Conservation (phyloP, 179 eudicot genomes). For the Camellia oleifera region DNA sequence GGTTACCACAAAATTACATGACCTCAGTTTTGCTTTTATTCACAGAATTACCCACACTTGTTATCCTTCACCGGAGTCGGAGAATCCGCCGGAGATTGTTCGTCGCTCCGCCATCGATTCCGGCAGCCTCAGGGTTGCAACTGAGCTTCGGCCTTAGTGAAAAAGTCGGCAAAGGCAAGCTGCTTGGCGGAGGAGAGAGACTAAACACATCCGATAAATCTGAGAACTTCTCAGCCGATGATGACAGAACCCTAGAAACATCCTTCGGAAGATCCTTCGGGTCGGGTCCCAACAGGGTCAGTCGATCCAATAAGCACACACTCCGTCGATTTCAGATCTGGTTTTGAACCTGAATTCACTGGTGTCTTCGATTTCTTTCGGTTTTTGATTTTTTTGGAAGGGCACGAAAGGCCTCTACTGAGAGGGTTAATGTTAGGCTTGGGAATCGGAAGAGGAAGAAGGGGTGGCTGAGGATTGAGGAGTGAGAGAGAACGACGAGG, state of each 20-base stretch:
- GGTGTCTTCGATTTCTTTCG: constrained; percentile 22
- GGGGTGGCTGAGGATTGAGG: constrained; percentile 32
- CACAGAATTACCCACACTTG: not conserved
- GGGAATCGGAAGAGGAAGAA: constrained; percentile 35
- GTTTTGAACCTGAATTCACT: not conserved
- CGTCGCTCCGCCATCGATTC: constrained; percentile 39
- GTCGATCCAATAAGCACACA: not conserved
- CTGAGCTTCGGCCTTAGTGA: constrained; percentile 41
- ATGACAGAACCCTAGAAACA: constrained; percentile 7
- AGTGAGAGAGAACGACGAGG: constrained; percentile 18
- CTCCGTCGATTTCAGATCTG: not conserved
- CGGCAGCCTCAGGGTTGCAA: constrained; percentile 40
- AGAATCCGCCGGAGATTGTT: constrained; percentile 48
- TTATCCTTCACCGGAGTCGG: constrained; percentile 33
- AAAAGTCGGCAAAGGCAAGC: constrained; percentile 70
- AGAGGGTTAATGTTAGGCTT: constrained; percentile 10
- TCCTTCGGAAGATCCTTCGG: constrained; percentile 22
- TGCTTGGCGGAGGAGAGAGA: constrained; percentile 65
- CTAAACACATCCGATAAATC: constrained; percentile 22
- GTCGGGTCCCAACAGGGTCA: constrained; percentile 19
- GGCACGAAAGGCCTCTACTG: constrained; percentile 14
- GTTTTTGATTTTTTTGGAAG: constrained; percentile 23
- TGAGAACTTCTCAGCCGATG: constrained; percentile 12
- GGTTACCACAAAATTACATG: constrained; percentile 11
- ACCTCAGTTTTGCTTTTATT: not conserved